Base-by-base conservation (phyloP, 768 basidiomycete genomes). In the Lentinula edodes region DNA sequence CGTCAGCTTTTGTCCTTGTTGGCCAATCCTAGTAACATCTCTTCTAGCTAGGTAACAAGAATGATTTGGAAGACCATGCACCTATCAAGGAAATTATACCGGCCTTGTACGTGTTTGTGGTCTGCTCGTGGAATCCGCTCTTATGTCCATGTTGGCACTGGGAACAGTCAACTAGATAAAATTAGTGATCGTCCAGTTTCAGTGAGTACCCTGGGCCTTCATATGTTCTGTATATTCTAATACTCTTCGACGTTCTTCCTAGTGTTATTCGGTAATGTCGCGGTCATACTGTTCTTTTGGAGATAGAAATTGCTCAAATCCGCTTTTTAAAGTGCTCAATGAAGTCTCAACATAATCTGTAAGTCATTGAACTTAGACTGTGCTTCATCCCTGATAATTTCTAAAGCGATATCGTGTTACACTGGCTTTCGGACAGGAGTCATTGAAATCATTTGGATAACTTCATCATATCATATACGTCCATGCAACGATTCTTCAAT, bases 271-370 rank as follows among this genome's bases (percentile, higher is more conserved):
- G 64, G 90, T 91, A 73, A 28, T 62, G 85, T 66, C 5, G 9
- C 12, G n/a, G 1, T 34, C 4, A 46, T 23, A 10, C 48, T 28
- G 28, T 28, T 28, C 28, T 28, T 28, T n/a, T 55, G 36, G 39
- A 39, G 50, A 52, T 54, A 8, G 6, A 16, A 36, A 39, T 41
- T 56, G 52, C 23, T 51, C 52, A 23, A 48, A 23, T 43, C 50
- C 15, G 42, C 15, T n/a, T 13, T 46, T 12, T 38, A 0, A 66
- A 97, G 95, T 96, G 94, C 71, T 97, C 93, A 2, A 95, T 96
- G 89, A 95, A 95, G 74, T 95, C 88, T 68, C 90, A 92, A 72
- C 93, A 97, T 72, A 97, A 97, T 70, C 76, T 97, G 89, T 91
- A 66, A 60, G 90, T 71, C 38, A 32, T 32, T 18, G 51, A 15